phyloP scores from a whole-genome alignment of 2,329 filamentous ascomycete genomes.

The Xylariaceae sp. region DNA sequence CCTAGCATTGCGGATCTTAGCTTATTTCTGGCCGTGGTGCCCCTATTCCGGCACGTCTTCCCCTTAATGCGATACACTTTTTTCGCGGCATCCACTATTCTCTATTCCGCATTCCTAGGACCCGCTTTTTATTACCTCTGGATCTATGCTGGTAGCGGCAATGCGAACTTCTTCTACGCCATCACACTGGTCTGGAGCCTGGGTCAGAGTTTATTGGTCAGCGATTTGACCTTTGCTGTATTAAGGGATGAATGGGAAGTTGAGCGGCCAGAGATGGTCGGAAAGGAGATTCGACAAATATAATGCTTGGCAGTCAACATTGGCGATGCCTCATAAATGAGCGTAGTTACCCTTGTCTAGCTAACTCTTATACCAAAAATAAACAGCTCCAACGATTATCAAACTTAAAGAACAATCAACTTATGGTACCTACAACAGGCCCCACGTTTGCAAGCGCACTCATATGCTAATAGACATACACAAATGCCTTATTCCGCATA shows the following conservation, averaged over 20 bases:
- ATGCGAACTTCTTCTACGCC: constrained; percentile 99
- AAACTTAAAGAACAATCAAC: no score
- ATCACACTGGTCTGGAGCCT: constrained; percentile 99
- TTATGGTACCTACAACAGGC: not conserved
- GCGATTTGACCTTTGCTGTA: constrained; percentile 86
- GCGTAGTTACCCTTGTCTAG: not conserved
- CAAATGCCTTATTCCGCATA: constrained; percentile 23
- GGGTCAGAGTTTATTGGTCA: constrained; percentile 83
- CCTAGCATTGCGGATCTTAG: constrained; percentile 90
- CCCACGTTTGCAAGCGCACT: not conserved
- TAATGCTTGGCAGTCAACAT: constrained; percentile 48
- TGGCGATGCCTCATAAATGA: not conserved
- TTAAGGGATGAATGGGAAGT: constrained; percentile 93
- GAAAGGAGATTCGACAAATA: constrained; percentile 86
- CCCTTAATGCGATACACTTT: constrained; percentile 95
- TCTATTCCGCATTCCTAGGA: constrained; percentile 88
- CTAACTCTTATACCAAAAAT: not conserved
- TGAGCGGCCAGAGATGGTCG: constrained; percentile 86
- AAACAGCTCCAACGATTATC: not conserved
- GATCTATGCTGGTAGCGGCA: constrained; percentile 97
- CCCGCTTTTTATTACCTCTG: constrained; percentile 96
- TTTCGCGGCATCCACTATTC: constrained; percentile 78
- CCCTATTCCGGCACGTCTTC: constrained; percentile 90
- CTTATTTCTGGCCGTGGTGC: constrained; percentile 81
- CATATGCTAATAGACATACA: constrained; percentile 24